These are phyloP conservation scores for Spathaspora hagerdaliae DNA, from an alignment of 805 yeast species.

Conservation along the genomic window DNA sequence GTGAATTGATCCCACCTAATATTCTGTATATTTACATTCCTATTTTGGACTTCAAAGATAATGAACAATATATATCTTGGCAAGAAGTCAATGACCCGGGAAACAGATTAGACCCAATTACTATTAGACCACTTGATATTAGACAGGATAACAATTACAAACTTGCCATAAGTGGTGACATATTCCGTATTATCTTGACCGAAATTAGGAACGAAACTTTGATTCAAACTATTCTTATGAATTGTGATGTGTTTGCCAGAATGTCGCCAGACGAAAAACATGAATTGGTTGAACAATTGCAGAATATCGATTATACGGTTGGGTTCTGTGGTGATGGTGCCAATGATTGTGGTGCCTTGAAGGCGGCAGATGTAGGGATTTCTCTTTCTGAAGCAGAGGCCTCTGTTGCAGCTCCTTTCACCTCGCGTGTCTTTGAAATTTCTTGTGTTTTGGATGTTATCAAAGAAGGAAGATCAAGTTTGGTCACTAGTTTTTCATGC, in stretches of 20 bases:
- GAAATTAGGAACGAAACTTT: conserved; percentile 37
- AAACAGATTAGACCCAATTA: conserved; percentile 56
- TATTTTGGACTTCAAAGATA: conserved; percentile 37
- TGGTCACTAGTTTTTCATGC: conserved; percentile 93
- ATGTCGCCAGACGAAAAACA: conserved; percentile 99
- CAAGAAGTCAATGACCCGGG: conserved; percentile 61
- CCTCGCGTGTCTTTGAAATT: conserved; percentile 84
- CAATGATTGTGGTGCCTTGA: conserved; percentile 96
- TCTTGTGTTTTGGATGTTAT: conserved; percentile 90
- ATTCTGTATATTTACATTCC: conserved; percentile 50
- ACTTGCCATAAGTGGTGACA: conserved; percentile 89
- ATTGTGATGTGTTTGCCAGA: conserved; percentile 80
- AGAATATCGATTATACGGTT: conserved; percentile 81
- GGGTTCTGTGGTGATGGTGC: conserved; percentile 99
- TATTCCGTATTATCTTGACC: conserved; percentile 73
- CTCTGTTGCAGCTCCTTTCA: conserved; percentile 97
- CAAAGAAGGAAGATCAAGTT: conserved; percentile 89
- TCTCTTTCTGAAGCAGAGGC: conserved; percentile 98
- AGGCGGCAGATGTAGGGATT: conserved; percentile 96
- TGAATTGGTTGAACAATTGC: conserved; percentile 85
- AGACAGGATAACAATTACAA: conserved; percentile 40
- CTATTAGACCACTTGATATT: conserved; percentile 47
- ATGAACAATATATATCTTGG: conserved; percentile 50
- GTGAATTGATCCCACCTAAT: conserved; percentile 54
- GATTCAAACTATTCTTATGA: conserved; percentile 59